Conservation (phyloP, 179 eudicot genomes). For the Carnegiea gigantea region DNA sequence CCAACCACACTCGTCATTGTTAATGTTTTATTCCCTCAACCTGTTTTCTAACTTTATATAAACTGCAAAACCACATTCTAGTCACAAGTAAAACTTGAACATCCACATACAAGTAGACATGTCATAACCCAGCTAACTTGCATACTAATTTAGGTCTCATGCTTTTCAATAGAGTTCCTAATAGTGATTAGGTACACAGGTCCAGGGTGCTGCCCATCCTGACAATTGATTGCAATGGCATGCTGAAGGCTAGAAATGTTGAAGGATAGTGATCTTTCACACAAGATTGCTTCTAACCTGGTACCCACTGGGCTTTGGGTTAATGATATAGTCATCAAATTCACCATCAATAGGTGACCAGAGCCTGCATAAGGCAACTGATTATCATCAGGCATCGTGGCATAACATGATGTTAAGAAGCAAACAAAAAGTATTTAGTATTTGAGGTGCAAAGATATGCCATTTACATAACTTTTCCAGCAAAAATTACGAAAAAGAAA, state of each 20-base stretch:
- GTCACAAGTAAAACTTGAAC: not conserved
- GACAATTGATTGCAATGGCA: not conserved
- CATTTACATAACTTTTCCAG: conserved; percentile 8
- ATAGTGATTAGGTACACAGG: not conserved
- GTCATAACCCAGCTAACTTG: not conserved
- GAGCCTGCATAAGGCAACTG: conserved; percentile 50
- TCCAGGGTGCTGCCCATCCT: not conserved
- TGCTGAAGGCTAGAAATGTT: not conserved
- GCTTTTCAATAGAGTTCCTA: not conserved
- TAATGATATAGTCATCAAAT: conserved; percentile 81
- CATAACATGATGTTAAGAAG: not conserved
- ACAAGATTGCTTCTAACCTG: conserved; percentile 52
- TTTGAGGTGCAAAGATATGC: not conserved
- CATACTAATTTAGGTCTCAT: not conserved
- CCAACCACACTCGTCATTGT: not conserved
- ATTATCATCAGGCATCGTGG: conserved; percentile 1
- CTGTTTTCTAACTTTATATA: not conserved
- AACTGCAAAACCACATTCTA: not conserved
- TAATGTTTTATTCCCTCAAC: not conserved
- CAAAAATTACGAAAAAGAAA: not conserved
- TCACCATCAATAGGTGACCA: conserved; percentile 95
- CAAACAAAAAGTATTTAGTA: not conserved
- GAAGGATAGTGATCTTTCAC: not conserved
- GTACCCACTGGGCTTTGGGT: conserved; percentile 98
- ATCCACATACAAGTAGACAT: not conserved